A percentile compares a stretch with the other conserved stretches of the same genome.
These are phyloP conservation scores for Alopecurus myosuroides DNA, from an alignment of 176 grass and related monocot genomes.

Conservation along the genomic window DNA sequence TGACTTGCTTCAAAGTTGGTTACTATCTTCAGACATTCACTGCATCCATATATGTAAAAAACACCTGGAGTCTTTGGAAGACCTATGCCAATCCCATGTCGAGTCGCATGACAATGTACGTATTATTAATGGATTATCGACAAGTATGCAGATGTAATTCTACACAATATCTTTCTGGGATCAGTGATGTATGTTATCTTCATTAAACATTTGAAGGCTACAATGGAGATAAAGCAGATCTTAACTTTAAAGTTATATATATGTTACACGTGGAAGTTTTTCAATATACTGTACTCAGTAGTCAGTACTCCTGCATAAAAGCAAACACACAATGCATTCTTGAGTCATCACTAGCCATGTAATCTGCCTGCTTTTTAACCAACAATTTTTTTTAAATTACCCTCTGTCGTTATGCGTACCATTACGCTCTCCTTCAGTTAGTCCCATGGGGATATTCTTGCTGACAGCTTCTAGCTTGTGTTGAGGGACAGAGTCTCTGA, in stretches of 20 bases:
- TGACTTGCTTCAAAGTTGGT: neutral
- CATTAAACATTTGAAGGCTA: constrained; percentile 39
- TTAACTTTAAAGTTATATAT: constrained; percentile 55
- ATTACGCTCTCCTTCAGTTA: neutral
- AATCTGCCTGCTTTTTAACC: neutral
- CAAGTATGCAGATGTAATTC: neutral
- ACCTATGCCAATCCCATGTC: neutral
- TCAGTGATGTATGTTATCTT: neutral
- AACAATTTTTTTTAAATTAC: neutral
- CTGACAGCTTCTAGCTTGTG: constrained; percentile 18
- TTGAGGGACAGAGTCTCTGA: neutral
- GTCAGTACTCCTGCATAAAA: constrained; percentile 76
- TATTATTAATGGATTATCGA: too few species aligned
- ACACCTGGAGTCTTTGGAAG: neutral
- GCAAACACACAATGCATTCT: constrained; percentile 59
- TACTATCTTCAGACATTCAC: neutral
- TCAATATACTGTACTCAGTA: constrained; percentile 62
- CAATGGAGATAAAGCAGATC: constrained; percentile 61
- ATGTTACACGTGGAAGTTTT: constrained; percentile 71
- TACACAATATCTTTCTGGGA: neutral
- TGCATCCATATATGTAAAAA: neutral
- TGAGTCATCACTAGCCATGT: constrained; percentile 63
- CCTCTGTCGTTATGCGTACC: neutral
- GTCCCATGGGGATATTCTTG: constrained; percentile 13
- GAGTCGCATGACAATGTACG: neutral